Evolutionary conservation across 2,329 filamentous ascomycete species (phyloP), one percentile per base, ranked within the genome.

Genomic region (Hymenoscyphus repandus): DNA sequence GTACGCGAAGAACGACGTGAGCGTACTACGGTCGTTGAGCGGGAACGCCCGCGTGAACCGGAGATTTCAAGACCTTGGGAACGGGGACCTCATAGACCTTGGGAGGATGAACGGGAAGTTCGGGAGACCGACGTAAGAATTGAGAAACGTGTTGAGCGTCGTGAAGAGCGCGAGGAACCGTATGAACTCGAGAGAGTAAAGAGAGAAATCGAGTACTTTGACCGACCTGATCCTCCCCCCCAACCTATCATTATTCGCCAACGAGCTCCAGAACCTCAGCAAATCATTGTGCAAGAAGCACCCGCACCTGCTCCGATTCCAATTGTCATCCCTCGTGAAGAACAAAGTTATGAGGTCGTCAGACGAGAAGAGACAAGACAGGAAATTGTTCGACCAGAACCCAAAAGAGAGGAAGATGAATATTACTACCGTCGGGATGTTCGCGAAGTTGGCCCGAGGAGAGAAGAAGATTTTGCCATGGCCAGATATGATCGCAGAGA

Each of bases 181-280:
- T 62, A 62, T 50, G 77, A 83, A 15, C 61, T 82, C 38, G 80
- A 84, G 63, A 74, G 74, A 62, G 82, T 80, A 61, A 76, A 76
- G 60, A 77, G 76, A 64, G 80, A 85, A 63, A 80, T 78, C 2
- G 81, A 85, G 58, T 84, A 82, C 64, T 85, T 78, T 60, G 70
- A 75, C 40, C 74, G 75, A 2, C 70, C 73, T 22, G 71, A 77
- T 18, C 75, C 76, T 11, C 67, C 73, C 9, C 72, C 72, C 3
- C 64, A 72, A 2, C 78, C 78, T 5, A 74, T 83, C 53, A 71
- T 82, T 49, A 79, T 83, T 55, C 77, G 78, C 46, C 75, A 79
- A 59, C 72, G 74, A 45, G 72, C 74, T 1, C 71, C 74, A 2
- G 78, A 82, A 62, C 72, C 73, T 2, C 79, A 83, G 62, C 76